phyloP scores from a whole-genome alignment of 2,329 filamentous ascomycete species.

The Neofusicoccum laricinum region DNA sequence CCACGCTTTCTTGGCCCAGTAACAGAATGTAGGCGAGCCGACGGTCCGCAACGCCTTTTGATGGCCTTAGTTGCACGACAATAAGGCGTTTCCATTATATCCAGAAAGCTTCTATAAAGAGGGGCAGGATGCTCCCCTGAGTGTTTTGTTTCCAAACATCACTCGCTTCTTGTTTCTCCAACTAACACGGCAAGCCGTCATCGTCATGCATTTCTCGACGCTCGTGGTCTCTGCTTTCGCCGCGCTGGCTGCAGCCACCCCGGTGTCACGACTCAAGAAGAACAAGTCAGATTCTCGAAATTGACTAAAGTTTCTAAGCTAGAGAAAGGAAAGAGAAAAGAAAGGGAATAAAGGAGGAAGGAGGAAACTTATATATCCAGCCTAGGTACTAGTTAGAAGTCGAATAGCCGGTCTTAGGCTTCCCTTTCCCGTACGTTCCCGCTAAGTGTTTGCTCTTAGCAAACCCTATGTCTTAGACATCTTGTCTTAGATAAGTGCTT shows the following conservation, averaged over 20 bases:
- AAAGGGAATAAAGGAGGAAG: no score
- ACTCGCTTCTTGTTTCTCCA: neutral
- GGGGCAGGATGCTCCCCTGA: neutral
- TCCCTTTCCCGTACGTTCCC: no score
- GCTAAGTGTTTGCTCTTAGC: no score
- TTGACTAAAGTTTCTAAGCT: no score
- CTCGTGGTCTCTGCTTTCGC: neutral
- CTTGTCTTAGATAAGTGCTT: no score
- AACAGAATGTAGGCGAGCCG: conserved; percentile 1
- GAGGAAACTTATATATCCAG: no score
- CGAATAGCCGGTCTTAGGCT: no score
- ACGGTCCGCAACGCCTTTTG: neutral
- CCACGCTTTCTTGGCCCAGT: neutral
- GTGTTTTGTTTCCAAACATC: neutral
- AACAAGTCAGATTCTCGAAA: no score
- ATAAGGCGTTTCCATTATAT: neutral
- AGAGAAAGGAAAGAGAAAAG: no score
- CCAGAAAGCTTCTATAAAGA: neutral
- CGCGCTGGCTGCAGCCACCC: neutral
- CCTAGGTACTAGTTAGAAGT: no score
- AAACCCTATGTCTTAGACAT: no score
- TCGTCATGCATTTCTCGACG: conserved; percentile 3
- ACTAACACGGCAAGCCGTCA: neutral
- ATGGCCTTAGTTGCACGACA: neutral
- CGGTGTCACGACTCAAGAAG: no score